Conservation (phyloP, 371 early-diverging fungal species). For the Haplosporangium sp. region DNA sequence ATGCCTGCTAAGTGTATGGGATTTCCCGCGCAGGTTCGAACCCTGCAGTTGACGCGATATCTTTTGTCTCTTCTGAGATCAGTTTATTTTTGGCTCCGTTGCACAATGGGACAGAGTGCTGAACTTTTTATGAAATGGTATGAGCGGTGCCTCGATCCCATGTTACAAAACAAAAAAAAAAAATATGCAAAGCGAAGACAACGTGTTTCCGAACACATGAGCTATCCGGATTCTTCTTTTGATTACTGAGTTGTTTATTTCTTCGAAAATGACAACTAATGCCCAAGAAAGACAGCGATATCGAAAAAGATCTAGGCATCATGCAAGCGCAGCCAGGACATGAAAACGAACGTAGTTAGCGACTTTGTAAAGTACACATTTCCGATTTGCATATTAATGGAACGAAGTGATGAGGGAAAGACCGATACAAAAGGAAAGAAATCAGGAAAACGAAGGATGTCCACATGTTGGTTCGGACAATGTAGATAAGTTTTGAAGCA, state of each 20-base stretch:
- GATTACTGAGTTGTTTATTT: conserved; percentile 35
- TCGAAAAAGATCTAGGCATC: conserved; percentile 31
- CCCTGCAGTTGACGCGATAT: neutral
- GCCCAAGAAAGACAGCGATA: conserved; percentile 35
- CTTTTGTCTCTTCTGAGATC: neutral
- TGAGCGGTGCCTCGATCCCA: too few species aligned
- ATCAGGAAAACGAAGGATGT: conserved; percentile 48
- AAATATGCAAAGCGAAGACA: too few species aligned
- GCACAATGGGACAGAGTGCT: too few species aligned
- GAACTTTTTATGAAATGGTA: too few species aligned
- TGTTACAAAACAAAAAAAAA: too few species aligned
- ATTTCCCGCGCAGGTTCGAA: conserved; percentile 1
- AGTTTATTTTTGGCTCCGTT: too few species aligned
- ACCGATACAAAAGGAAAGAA: neutral
- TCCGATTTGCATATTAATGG: neutral
- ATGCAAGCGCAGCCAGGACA: neutral
- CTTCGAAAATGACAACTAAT: conserved; percentile 34
- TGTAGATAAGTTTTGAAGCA: conserved; percentile 62
- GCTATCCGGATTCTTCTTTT: too few species aligned
- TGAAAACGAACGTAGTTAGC: neutral
- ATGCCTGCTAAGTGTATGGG: conserved; percentile 22
- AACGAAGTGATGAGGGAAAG: neutral
- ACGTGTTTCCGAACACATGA: too few species aligned
- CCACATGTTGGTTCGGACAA: conserved; percentile 54
- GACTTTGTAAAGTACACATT: neutral